Conservation (phyloP, 371 early-diverging fungal species). For the Mortierella sp. region DNA sequence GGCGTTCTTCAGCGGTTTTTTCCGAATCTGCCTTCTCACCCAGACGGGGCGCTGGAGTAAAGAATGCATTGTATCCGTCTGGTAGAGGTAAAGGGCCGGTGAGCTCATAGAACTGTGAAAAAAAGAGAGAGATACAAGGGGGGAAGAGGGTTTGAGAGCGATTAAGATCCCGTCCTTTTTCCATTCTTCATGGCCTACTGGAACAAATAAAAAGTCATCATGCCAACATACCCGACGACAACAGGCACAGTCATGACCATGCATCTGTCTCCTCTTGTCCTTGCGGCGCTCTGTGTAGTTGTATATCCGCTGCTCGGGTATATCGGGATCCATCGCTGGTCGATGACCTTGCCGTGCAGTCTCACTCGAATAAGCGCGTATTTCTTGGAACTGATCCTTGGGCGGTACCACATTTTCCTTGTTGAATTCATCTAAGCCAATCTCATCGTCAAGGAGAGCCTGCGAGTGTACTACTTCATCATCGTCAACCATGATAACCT, state of each 20-base stretch:
- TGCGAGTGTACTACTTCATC: neutral
- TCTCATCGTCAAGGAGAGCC: neutral
- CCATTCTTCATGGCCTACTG: no score
- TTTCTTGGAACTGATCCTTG: neutral
- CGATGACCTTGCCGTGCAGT: neutral
- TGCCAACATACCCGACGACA: constrained; percentile 47
- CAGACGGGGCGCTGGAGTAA: constrained; percentile 44
- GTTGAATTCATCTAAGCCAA: constrained; percentile 2
- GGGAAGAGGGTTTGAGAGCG: no score
- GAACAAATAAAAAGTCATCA: constrained; percentile 1
- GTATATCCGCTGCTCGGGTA: constrained; percentile 21
- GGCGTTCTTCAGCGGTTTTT: constrained; percentile 19
- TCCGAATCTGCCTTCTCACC: constrained; percentile 45
- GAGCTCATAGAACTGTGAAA: constrained; percentile 33
- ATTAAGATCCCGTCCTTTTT: no score
- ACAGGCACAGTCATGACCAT: constrained; percentile 49
- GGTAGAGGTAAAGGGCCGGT: constrained; percentile 45
- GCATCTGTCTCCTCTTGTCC: constrained; percentile 49
- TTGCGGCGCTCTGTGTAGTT: constrained; percentile 45
- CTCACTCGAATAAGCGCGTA: neutral
- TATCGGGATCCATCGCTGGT: neutral
- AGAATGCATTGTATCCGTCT: constrained; percentile 46
- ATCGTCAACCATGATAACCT: neutral
- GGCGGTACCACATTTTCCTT: constrained; percentile 24
- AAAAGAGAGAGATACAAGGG: neutral